Evolutionary conservation across 1,284 basidiomycete genomes (phyloP), one percentile per base, ranked within the genome.

Genomic region (Amylostereum areolatum): DNA sequence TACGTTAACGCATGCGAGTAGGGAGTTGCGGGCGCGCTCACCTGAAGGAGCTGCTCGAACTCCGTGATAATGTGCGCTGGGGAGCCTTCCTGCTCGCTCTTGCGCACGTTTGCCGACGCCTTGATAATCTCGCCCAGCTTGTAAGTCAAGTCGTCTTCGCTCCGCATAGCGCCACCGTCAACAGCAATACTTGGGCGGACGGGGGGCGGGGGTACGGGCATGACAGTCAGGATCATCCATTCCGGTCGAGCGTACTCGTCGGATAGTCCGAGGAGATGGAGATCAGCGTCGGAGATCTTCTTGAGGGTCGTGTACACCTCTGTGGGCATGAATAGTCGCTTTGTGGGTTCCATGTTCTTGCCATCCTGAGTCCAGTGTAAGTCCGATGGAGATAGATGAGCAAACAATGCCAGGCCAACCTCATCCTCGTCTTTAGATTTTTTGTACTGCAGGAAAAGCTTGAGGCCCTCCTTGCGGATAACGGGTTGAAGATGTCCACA

Each of bases 151-250:
- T 99, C 97, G 63, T 99, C 97, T 68, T 99, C 97, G 59, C 92
- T 94, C 44, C 94, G 83, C 83, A 96, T 93, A 1, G 90, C 87
- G 49, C 95, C 96, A 35, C 96, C 96, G 60, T 99, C 96, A 30
- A 96, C 89, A 24, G 94, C 88, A 51, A 99, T 97, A 67, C 93
- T 97, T 0, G 97, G 97, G 44, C 97, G 91, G 46, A 99, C 97
- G 9, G 97, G 94, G 9, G 97, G 96, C 0, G 97, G 97, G 1
- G 97, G 97, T 0, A 99, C 96, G 34, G 97, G 97, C 62, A 99
- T 80, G 30, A 98, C 94, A 0, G 97, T 98, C 46, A 99, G 72
- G 59, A 99, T 95, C 97, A 99, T 99, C 97, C 97, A 99, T 62
- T 98, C 94, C 2, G 97, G 97, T 40, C 95, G 83, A 10, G 97